A percentile compares a stretch with the other conserved stretches of the same genome.
These are phyloP conservation scores for Tricholoma sp. DNA, from an alignment of 768 basidiomycete genomes.

Conservation along the genomic window DNA sequence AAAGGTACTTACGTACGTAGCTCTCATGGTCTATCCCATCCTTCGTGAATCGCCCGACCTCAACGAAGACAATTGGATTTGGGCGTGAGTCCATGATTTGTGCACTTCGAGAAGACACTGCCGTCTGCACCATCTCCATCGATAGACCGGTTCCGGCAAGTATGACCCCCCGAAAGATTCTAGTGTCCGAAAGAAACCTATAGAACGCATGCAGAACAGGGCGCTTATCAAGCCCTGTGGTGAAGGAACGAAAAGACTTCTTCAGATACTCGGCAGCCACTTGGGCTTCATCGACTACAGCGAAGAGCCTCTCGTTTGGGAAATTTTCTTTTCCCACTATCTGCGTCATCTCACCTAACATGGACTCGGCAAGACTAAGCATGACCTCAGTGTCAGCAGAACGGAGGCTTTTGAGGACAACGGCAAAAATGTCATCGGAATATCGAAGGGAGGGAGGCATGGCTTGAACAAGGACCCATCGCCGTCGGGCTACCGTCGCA, in stretches of 20 bases:
- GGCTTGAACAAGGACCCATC: conserved; percentile 2
- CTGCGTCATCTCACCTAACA: not conserved
- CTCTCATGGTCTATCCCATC: not conserved
- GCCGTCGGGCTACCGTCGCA: conserved; percentile 5
- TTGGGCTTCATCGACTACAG: not conserved
- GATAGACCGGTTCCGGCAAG: too few species aligned
- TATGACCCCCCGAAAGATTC: conserved; percentile 8
- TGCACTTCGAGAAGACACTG: not conserved
- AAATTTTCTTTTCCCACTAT: not conserved
- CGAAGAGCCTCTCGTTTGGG: not conserved
- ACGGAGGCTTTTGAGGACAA: not conserved
- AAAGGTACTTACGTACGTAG: conserved; percentile 3
- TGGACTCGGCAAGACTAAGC: not conserved
- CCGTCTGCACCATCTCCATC: not conserved
- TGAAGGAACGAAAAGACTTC: too few species aligned
- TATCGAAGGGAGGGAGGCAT: not conserved
- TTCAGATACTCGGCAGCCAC: conserved; percentile 5
- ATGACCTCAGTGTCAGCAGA: too few species aligned
- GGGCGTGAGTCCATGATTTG: not conserved
- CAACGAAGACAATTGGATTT: not conserved
- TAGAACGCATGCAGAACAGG: too few species aligned
- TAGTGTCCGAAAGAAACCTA: too few species aligned
- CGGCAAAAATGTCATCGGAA: not conserved
- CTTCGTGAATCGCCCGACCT: conserved; percentile 3
- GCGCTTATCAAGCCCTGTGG: too few species aligned